A percentile compares a stretch with the other conserved stretches of the same genome.
Conservation (phyloP, 1,284 basidiomycete species). For the Veloboletus limbatus region DNA sequence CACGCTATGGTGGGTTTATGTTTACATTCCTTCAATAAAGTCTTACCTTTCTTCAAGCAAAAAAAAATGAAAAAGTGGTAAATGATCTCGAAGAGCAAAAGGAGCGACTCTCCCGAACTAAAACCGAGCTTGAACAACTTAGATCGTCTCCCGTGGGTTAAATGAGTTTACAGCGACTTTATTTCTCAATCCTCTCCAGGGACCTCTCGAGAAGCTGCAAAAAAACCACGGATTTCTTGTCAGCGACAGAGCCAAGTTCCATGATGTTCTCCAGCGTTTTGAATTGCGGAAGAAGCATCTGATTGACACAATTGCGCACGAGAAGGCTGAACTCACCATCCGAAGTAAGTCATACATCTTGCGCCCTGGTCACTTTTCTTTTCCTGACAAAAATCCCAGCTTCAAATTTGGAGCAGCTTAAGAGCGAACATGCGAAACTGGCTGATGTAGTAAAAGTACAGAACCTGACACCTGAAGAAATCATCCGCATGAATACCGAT, state of each 20-base stretch:
- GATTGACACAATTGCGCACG: slow-evolving; percentile 56
- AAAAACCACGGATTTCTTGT: slow-evolving; percentile 55
- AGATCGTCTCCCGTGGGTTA: slow-evolving; percentile 53
- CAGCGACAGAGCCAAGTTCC: slow-evolving; percentile 67
- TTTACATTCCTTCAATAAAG: background rate
- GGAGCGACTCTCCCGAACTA: slow-evolving; percentile 43
- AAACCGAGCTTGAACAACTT: slow-evolving; percentile 56
- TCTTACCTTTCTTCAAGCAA: slow-evolving; percentile 42
- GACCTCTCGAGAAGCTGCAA: slow-evolving; percentile 61
- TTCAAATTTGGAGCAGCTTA: slow-evolving; percentile 56
- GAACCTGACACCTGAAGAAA: slow-evolving; percentile 84
- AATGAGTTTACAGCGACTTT: background rate
- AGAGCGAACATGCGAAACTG: slow-evolving; percentile 61
- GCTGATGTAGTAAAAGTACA: slow-evolving; percentile 71
- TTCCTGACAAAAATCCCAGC: slow-evolving; percentile 44
- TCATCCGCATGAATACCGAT: slow-evolving; percentile 81
- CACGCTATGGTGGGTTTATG: slow-evolving; percentile 62
- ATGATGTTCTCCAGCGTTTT: slow-evolving; percentile 61
- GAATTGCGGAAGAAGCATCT: slow-evolving; percentile 63
- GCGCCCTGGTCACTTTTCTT: background rate
- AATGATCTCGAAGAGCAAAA: slow-evolving; percentile 58
- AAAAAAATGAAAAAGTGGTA: slow-evolving; percentile 63
- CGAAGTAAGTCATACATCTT: slow-evolving; percentile 40
- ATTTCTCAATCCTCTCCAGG: slow-evolving; percentile 39
- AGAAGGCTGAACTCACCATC: slow-evolving; percentile 58